Evolutionary conservation across 139 green algal species (phyloP).

Genomic region (Diplosphaera chodatii): DNA sequence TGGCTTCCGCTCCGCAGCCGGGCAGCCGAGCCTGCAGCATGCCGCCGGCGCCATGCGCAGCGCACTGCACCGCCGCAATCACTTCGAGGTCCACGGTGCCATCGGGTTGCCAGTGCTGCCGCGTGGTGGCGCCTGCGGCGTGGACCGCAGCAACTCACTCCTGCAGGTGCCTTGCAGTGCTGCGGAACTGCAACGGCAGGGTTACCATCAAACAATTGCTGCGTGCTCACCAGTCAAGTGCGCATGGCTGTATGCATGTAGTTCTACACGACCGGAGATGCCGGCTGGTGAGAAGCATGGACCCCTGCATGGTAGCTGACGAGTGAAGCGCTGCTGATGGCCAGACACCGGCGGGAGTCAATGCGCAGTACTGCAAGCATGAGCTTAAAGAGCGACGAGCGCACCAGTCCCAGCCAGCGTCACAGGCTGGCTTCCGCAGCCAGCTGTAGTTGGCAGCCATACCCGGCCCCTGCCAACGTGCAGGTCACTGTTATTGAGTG

Average conservation of each 20-base stretch:
- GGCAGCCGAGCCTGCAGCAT: background rate
- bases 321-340: no score
- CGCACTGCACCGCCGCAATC: background rate
- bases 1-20: background rate
- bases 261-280: conserved; percentile 43
- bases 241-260: conserved; percentile 22
- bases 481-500: no score
- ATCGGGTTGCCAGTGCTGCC: conserved; percentile 19
- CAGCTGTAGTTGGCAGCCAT: conserved; percentile 63
- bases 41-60: no score
- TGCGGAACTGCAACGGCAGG: no score
- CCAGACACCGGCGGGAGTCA: no score
- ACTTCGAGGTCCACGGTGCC: conserved; percentile 8
- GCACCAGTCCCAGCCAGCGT: conserved; percentile 81
- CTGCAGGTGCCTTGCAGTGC: no score
- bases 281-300: conserved; percentile 59
- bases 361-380: no score
- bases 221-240: conserved; percentile 20
- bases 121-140: conserved; percentile 12
- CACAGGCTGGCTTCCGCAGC: conserved; percentile 59
- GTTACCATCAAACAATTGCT: no score
- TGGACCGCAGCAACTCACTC: no score
- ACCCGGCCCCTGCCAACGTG: conserved; percentile 5
- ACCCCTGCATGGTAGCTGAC: no score
- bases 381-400: no score